A percentile compares a stretch with the other conserved stretches of the same genome.
These are phyloP conservation scores for Parascedosporium putredinis DNA, from an alignment of 2,329 filamentous ascomycete genomes.

Conservation along the genomic window DNA sequence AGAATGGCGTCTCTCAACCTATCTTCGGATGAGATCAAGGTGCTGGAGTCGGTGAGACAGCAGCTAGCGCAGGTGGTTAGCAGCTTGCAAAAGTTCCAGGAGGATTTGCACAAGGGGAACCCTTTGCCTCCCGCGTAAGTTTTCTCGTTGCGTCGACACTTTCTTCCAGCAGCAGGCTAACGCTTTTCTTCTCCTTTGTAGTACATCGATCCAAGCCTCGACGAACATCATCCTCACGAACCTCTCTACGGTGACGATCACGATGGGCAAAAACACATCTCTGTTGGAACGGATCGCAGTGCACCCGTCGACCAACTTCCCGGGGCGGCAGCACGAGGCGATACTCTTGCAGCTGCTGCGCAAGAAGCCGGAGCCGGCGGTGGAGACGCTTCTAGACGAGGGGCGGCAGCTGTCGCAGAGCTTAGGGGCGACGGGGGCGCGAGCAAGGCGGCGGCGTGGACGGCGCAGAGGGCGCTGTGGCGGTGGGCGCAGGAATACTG, in stretches of 20 bases:
- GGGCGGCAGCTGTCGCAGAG: slow-evolving; percentile 40
- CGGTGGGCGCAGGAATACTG: slow-evolving; percentile 30
- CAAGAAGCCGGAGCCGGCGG: slow-evolving; percentile 72
- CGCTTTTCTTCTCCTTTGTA: slow-evolving; percentile 20
- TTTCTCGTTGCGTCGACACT: no score
- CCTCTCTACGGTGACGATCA: slow-evolving; percentile 54
- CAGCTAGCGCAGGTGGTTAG: slow-evolving; percentile 58
- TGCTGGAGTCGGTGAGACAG: slow-evolving; percentile 60
- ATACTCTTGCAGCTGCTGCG: slow-evolving; percentile 62
- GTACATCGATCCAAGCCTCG: slow-evolving; percentile 62
- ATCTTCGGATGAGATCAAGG: slow-evolving; percentile 51
- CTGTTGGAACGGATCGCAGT: slow-evolving; percentile 61
- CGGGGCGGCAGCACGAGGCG: slow-evolving; percentile 54
- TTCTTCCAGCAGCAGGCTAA: no score
- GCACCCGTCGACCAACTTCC: slow-evolving; percentile 68
- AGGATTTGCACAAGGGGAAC: slow-evolving; percentile 51
- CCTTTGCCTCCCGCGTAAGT: slow-evolving; percentile 57
- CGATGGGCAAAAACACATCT: slow-evolving; percentile 53
- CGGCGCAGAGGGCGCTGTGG: slow-evolving; percentile 47
- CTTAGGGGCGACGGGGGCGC: slow-evolving; percentile 15
- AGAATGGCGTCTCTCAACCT: slow-evolving; percentile 36
- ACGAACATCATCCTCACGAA: slow-evolving; percentile 62
- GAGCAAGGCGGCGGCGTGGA: slow-evolving; percentile 13
- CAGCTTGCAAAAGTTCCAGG: slow-evolving; percentile 54
- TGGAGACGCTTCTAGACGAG: slow-evolving; percentile 62